Conservation (phyloP, 768 basidiomycete genomes). For the Suillus plorans region DNA sequence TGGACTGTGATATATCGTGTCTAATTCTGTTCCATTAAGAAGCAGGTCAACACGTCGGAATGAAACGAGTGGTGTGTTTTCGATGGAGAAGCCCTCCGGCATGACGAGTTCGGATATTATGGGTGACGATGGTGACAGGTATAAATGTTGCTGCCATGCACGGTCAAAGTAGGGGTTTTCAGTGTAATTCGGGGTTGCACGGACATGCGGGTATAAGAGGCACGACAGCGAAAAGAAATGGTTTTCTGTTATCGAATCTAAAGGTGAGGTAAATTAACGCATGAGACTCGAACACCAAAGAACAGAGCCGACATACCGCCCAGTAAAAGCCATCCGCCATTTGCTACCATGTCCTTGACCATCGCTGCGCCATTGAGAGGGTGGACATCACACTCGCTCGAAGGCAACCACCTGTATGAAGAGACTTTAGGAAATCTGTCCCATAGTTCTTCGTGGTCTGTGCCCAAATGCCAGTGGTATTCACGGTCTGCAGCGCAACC, state of each 20-base stretch:
- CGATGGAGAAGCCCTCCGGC: conserved; percentile 54
- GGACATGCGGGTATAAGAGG: conserved; percentile 62
- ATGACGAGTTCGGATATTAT: conserved; percentile 35
- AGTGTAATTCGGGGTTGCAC: conserved; percentile 62
- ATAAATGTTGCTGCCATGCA: conserved; percentile 64
- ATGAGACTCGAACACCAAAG: neutral
- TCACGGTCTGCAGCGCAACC: conserved; percentile 66
- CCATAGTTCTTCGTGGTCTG: conserved; percentile 47
- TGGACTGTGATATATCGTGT: conserved; percentile 38
- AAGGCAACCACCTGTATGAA: conserved; percentile 55
- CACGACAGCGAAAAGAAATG: conserved; percentile 77
- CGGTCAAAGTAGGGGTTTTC: conserved; percentile 56
- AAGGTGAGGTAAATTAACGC: neutral
- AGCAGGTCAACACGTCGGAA: conserved; percentile 69
- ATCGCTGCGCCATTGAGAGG: conserved; percentile 43
- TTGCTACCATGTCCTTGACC: conserved; percentile 57
- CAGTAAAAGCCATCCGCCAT: conserved; percentile 69
- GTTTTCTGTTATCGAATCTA: conserved; percentile 70
- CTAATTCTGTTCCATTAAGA: conserved; percentile 46
- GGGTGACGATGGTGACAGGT: conserved; percentile 54
- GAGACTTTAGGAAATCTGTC: conserved; percentile 53
- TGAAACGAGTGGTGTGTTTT: conserved; percentile 58
- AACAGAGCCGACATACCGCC: conserved; percentile 44
- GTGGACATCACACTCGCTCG: conserved; percentile 41
- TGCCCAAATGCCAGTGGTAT: conserved; percentile 61